phyloP scores from a whole-genome alignment of 2,329 filamentous ascomycete genomes.

The Stemphylium vesicarium region DNA sequence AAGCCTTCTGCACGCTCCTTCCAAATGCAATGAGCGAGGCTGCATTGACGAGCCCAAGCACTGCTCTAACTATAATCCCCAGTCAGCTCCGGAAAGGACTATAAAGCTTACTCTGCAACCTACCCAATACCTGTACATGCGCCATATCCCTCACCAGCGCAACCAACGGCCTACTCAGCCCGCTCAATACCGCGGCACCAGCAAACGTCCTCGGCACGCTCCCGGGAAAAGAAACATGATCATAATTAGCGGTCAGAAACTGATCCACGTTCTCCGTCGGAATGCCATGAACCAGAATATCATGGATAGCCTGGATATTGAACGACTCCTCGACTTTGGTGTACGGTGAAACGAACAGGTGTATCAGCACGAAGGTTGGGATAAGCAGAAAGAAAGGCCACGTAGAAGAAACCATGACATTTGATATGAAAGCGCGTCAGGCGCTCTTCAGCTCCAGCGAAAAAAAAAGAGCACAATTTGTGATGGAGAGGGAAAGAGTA shows the following conservation, averaged over 20 bases:
- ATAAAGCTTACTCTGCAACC: conserved; percentile 9
- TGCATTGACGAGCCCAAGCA: conserved; percentile 80
- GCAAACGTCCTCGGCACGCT: conserved; percentile 91
- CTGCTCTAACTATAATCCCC: conserved; percentile 65
- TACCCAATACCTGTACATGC: conserved; percentile 65
- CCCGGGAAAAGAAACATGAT: conserved; percentile 89
- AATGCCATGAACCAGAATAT: conserved; percentile 82
- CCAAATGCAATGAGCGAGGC: conserved; percentile 70
- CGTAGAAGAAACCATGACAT: conserved; percentile 30
- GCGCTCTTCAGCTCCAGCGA: background rate
- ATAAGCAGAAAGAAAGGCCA: conserved; percentile 42
- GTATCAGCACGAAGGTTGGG: conserved; percentile 57
- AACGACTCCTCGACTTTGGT: conserved; percentile 99
- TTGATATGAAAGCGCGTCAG: background rate
- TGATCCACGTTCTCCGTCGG: conserved; percentile 63
- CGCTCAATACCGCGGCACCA: conserved; percentile 78
- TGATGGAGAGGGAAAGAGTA: background rate
- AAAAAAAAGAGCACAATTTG: too few relatives aligned
- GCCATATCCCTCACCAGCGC: conserved; percentile 62
- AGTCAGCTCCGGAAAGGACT: conserved; percentile 2
- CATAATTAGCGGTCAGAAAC: conserved; percentile 71
- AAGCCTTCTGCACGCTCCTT: conserved; percentile 67
- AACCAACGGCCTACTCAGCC: conserved; percentile 71
- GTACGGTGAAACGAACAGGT: conserved; percentile 79
- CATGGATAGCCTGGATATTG: conserved; percentile 92